A percentile compares a stretch with the other conserved stretches of the same genome.
Evolutionary conservation across 2,329 filamentous ascomycete genomes (phyloP).

Genomic region (Cyclaneusma minus): DNA sequence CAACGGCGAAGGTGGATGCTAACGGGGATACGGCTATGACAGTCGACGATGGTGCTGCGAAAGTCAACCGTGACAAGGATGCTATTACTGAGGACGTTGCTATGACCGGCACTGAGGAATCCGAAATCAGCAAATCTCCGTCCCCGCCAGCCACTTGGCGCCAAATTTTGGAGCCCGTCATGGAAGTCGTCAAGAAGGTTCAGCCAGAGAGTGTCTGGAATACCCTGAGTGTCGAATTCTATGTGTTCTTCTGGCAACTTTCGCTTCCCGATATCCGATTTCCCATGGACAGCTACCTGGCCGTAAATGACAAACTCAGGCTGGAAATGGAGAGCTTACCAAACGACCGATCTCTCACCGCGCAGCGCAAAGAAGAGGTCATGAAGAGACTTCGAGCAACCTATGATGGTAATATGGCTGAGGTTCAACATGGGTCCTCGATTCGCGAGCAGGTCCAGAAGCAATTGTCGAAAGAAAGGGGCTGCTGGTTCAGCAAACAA

Average conservation of each 20-base stretch:
- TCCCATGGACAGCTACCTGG: conserved; percentile 61
- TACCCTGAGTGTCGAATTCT: conserved; percentile 66
- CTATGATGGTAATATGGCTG: conserved; percentile 53
- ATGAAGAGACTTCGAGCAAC: conserved; percentile 55
- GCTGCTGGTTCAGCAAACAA: conserved; percentile 59
- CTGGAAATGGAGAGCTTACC: conserved; percentile 51
- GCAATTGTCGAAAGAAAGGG: conserved; percentile 60
- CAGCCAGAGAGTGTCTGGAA: conserved; percentile 50
- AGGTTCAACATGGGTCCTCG: too few relatives aligned
- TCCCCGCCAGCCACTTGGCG: conserved; percentile 35
- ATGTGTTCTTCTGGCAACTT: conserved; percentile 83
- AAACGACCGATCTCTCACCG: conserved; percentile 59
- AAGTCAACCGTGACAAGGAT: conserved; percentile 6
- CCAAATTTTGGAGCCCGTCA: conserved; percentile 58
- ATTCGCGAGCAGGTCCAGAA: conserved; percentile 53
- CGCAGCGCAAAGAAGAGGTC: conserved; percentile 52
- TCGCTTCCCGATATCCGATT: conserved; percentile 69
- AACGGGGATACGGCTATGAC: conserved; percentile 43
- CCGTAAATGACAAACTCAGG: conserved; percentile 54
- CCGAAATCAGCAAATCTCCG: conserved; percentile 20
- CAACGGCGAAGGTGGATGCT: conserved; percentile 21
- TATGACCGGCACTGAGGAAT: conserved; percentile 22
- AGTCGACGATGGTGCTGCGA: conserved; percentile 9
- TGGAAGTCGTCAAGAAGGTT: conserved; percentile 47
- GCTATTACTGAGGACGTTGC: conserved; percentile 20